Base-by-base conservation (phyloP, 768 basidiomycete genomes). In the Suillus ampliporus region DNA sequence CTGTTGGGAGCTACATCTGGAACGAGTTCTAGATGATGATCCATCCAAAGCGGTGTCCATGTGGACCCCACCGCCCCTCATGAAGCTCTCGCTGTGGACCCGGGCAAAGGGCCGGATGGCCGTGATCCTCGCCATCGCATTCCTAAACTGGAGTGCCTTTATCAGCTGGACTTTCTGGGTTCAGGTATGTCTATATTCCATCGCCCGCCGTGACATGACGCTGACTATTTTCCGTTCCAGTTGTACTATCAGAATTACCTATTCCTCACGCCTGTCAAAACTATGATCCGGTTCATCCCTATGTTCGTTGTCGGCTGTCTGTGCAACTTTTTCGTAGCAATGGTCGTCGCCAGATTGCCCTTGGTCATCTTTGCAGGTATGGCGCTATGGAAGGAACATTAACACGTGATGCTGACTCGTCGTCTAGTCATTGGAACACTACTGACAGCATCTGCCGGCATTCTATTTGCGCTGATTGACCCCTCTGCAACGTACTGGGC, bases 171-270 rank as follows among this genome's bases (percentile, higher is more conserved):
- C 71, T 3, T 84, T 86, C 68, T 86, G 83, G 83, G 73, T 74
- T 23, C 81, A 79, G 72, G 79, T 81, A 57, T 17, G 74, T 59
- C 28, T 9, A 19, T 34, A 13, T 34, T 23, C 10, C 62, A 76
- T 74, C 74, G 63, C 65, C 8, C 68, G 70, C 60, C 74, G 72
- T 37, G 3, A 59, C 43, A 10, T 9, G 7, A 35, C 13, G 43
- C 67, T 31, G 65, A 26, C 51, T 9, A 57, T 53, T 15, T 35
- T 15, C 10, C 46, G 31, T 38, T 52, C 41, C 61, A 91, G 86
- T 69, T 92, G 6, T 92, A 87, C 69, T 94, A 91, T 70, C 90
- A 94, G 68, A 80, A 85, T 52, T 94, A 87, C 70, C 65, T 80
- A 15, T 67, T 75, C 0, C 80, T 87, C 5, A 79, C 74, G 0